Evolutionary conservation across 352 stramenopile genomes (phyloP), one percentile per base, ranked within the genome.

Genomic region (Phytophthora multivora): DNA sequence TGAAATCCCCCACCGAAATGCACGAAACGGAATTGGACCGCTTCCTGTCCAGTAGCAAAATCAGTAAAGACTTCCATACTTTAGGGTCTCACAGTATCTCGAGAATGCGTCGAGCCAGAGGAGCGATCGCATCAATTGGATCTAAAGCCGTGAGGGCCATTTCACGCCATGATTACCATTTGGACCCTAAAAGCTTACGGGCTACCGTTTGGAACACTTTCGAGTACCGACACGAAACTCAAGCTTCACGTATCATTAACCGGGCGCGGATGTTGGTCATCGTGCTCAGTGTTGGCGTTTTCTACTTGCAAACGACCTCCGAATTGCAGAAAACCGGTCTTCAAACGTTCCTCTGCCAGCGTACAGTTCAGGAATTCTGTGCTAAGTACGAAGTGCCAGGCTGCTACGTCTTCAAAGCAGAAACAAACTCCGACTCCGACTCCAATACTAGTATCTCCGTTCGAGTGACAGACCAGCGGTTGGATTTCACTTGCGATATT

Each of bases 291-390:
- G 79, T 86, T 36, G 66, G 26, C 0, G 51, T 86, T 12, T 88
- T 86, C 23, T 88, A 86, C 59, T 61, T 76, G 23, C 78, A 88
- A 45, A 88, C 75, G 1, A 86, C 71, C 0, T 66, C 78, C 0
- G 78, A 88, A 18, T 56, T 88, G 0, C 78, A 86, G 56, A 63
- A 77, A 3, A 86, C 78, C 0, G 78, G 78, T 0, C 23, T 73
- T 5, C 56, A 59, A 12, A 79, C 69, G 0, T 41, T 75, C 13
- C 61, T 88, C 0, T 88, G 78, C n/a, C 58, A 65, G 5, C 73
- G 59, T 11, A 72, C 77, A 15, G 48, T 88, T 40, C 50, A 61
- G 4, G 68, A 77, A 13, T 88, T 77, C 28, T 88, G 78, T 39
- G 23, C 23, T 5, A 62, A 54, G 12, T 66, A 66, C 2, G 31